Percentiles rank a stretch among this genome's conserved stretches.
These are phyloP conservation scores for Chaetomiaceae sp. DNA, from an alignment of 2,329 filamentous ascomycete species.

Conservation along the genomic window DNA sequence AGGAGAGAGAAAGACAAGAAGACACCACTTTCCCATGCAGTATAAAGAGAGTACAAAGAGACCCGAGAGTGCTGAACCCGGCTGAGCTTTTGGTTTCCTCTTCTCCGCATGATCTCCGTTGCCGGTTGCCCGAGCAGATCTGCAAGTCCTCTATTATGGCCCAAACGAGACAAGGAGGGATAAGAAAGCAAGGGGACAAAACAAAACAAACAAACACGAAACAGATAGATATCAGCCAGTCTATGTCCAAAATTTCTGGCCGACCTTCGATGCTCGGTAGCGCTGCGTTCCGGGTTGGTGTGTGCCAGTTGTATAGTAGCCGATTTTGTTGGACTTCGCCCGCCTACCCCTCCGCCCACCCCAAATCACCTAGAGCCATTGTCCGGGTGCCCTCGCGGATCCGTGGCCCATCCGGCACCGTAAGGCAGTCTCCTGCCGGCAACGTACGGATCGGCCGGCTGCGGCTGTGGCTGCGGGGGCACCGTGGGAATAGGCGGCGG, in stretches of 20 bases:
- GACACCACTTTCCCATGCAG: too few relatives aligned
- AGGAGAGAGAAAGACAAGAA: too few relatives aligned
- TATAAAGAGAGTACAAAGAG: neutral
- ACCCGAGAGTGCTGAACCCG: neutral
- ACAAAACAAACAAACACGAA: neutral
- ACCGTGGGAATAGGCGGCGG: slow-evolving; percentile 15
- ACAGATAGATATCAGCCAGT: neutral
- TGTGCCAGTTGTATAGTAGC: too few relatives aligned
- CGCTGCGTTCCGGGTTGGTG: too few relatives aligned
- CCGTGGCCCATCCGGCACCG: slow-evolving; percentile 35
- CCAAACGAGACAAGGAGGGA: neutral
- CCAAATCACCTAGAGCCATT: slow-evolving; percentile 13
- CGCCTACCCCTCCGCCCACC: too few relatives aligned
- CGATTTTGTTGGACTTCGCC: too few relatives aligned
- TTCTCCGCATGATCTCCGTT: neutral
- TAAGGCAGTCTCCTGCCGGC: slow-evolving; percentile 28
- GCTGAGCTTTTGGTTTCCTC: neutral
- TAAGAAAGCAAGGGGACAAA: neutral
- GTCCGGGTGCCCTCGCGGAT: slow-evolving; percentile 19
- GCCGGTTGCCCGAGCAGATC: slow-evolving; percentile 9
- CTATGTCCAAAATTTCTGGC: neutral
- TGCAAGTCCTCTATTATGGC: slow-evolving; percentile 6
- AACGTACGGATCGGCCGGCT: slow-evolving; percentile 17
- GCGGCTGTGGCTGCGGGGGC: slow-evolving; percentile 14
- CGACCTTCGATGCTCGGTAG: too few relatives aligned